Conservation (phyloP, 768 basidiomycete species). For the Leccinum pellstonianum region DNA sequence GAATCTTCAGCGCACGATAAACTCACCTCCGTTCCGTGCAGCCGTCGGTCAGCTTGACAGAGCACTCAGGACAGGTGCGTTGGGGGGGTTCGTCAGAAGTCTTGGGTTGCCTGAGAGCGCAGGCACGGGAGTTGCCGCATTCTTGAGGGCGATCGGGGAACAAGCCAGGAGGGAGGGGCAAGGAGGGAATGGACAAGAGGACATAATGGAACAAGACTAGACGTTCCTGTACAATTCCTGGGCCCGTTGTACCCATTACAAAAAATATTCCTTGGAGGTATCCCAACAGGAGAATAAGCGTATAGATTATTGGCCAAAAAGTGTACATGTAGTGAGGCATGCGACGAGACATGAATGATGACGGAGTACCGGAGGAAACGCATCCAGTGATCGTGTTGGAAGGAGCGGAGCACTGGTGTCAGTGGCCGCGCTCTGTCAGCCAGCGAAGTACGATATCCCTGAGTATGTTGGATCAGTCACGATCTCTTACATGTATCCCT, state of each 20-base stretch:
- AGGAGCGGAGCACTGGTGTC: constrained; percentile 5
- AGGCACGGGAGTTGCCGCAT: constrained; percentile 72
- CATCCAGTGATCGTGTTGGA: background rate
- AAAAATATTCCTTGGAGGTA: no score
- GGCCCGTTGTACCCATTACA: background rate
- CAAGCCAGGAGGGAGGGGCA: constrained; percentile 56
- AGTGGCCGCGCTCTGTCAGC: constrained; percentile 77
- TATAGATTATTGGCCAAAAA: constrained; percentile 1
- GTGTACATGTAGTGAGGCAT: constrained; percentile 1
- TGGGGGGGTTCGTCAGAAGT: constrained; percentile 71
- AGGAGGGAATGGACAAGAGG: constrained; percentile 30
- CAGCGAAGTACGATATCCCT: constrained; percentile 89
- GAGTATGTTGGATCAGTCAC: background rate
- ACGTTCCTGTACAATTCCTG: background rate
- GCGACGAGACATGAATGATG: background rate
- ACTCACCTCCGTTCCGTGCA: constrained; percentile 79
- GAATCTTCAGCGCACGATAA: constrained; percentile 69
- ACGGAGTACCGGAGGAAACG: background rate
- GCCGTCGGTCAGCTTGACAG: constrained; percentile 81
- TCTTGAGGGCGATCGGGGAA: constrained; percentile 76
- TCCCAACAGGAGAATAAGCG: background rate
- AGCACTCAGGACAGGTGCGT: constrained; percentile 77
- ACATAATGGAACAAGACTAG: constrained; percentile 82
- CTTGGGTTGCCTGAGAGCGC: constrained; percentile 86
- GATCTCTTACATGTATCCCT: background rate